These are phyloP conservation scores for Paramecium pentaurelia DNA, from an alignment of 73 alveolate species.

Conservation along the genomic window DNA sequence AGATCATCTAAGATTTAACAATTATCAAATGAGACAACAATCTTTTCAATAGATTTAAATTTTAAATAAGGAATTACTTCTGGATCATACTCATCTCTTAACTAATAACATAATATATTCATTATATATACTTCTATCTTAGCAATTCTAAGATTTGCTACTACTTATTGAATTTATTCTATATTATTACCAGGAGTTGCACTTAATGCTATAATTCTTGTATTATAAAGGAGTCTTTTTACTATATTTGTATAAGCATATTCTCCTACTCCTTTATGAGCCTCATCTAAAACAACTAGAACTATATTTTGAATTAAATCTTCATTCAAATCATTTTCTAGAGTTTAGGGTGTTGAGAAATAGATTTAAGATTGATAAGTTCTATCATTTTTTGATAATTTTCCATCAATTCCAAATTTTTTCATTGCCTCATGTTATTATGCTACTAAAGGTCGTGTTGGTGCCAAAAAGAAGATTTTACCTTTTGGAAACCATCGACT, in stretches of 20 bases:
- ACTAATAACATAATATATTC: constrained; percentile 2
- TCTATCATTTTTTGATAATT: constrained; percentile 46
- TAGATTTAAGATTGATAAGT: constrained; percentile 65
- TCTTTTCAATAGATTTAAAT: constrained; percentile 58
- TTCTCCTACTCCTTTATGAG: constrained; percentile 85
- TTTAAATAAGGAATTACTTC: constrained; percentile 71
- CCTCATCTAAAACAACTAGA: constrained; percentile 74
- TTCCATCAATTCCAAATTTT: constrained; percentile 67
- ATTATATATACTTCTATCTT: not conserved
- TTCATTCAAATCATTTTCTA: constrained; percentile 67
- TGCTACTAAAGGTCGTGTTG: constrained; percentile 78
- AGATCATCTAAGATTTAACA: not conserved
- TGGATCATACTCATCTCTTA: constrained; percentile 77
- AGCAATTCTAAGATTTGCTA: not conserved
- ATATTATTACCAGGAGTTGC: constrained; percentile 81
- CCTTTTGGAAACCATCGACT: constrained; percentile 81
- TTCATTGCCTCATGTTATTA: constrained; percentile 66
- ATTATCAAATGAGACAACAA: constrained; percentile 52
- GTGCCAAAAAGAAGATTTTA: constrained; percentile 79
- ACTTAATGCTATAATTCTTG: constrained; percentile 75
- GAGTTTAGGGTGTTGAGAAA: constrained; percentile 82
- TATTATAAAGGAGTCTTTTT: constrained; percentile 51
- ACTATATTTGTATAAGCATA: constrained; percentile 77
- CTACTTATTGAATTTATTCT: constrained; percentile 64
- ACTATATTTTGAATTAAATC: constrained; percentile 1